Evolutionary conservation across 768 basidiomycete genomes (phyloP).

Genomic region (Amanita pseudoporphyria): DNA sequence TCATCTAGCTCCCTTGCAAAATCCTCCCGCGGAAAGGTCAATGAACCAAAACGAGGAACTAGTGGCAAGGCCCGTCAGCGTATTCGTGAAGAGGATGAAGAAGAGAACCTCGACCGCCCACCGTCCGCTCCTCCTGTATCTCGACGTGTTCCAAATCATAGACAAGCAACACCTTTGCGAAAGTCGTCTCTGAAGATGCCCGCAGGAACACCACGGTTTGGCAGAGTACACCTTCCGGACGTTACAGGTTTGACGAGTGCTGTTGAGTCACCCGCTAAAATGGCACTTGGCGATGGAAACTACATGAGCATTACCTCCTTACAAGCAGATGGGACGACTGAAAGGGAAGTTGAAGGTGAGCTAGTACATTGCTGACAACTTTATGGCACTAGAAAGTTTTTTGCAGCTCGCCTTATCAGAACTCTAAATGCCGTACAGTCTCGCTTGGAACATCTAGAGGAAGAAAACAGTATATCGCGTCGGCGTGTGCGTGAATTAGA

Average conservation of each 20-base stretch:
- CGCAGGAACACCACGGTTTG: slow-evolving; percentile 15
- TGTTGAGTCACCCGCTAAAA: slow-evolving; percentile 62
- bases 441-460: slow-evolving; percentile 65
- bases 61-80: not conserved
- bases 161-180: slow-evolving; percentile 13
- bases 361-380: not conserved
- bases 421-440: slow-evolving; percentile 56
- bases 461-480: slow-evolving; percentile 75
- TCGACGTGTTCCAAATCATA: slow-evolving; percentile 5
- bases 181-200: slow-evolving; percentile 16
- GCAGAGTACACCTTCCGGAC: slow-evolving; percentile 60
- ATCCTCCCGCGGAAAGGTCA: not conserved
- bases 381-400: not conserved
- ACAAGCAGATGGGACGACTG: slow-evolving; percentile 29
- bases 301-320: slow-evolving; percentile 33
- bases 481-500: slow-evolving; percentile 83
- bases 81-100: not conserved
- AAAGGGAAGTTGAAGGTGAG: slow-evolving; percentile 59
- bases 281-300: slow-evolving; percentile 23
- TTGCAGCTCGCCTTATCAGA: slow-evolving; percentile 47
- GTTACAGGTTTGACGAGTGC: slow-evolving; percentile 79
- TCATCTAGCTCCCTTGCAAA: slow-evolving; percentile 29
- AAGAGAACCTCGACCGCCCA: not conserved
- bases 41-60: slow-evolving; percentile 1
- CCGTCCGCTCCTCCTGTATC: not conserved